Conservation (phyloP, 2,329 filamentous ascomycete species). For the Monosporascus cannonballus region DNA sequence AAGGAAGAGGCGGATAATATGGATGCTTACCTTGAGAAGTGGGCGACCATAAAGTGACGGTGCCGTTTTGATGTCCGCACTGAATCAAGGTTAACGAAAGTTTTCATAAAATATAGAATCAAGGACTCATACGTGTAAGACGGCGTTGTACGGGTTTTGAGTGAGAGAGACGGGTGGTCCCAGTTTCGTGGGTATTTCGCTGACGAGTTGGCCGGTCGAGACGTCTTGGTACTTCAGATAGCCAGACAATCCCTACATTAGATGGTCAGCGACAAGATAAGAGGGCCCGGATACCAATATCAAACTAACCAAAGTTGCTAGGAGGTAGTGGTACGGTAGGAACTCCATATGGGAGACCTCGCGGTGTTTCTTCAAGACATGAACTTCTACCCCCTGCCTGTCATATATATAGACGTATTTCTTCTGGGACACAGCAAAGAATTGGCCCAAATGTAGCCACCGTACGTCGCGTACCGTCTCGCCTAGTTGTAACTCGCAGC, state of each 20-base stretch:
- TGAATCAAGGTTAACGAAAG: neutral
- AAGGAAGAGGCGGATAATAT: neutral
- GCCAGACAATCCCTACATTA: conserved; percentile 63
- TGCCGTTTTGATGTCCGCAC: conserved; percentile 83
- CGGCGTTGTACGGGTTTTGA: conserved; percentile 88
- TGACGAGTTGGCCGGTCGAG: conserved; percentile 83
- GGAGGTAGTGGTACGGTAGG: conserved; percentile 89
- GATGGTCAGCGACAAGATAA: conserved; percentile 12
- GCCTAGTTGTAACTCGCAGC: conserved; percentile 82
- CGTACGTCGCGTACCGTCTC: conserved; percentile 86
- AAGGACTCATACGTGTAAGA: conserved; percentile 62
- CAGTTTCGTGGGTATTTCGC: conserved; percentile 77
- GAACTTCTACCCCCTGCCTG: conserved; percentile 80
- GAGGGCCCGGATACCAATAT: neutral
- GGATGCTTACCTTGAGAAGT: conserved; percentile 47
- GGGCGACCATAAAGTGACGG: conserved; percentile 92
- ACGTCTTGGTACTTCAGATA: conserved; percentile 93
- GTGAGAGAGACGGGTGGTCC: conserved; percentile 77
- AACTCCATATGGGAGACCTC: conserved; percentile 95
- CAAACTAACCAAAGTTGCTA: conserved; percentile 70
- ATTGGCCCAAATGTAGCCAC: conserved; percentile 93
- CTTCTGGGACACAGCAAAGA: conserved; percentile 93
- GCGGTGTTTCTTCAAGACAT: conserved; percentile 82
- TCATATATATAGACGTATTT: conserved; percentile 98
- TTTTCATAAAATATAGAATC: neutral